phyloP scores from a whole-genome alignment of 148 eudicot species.

The Simmondsia chinensis region DNA sequence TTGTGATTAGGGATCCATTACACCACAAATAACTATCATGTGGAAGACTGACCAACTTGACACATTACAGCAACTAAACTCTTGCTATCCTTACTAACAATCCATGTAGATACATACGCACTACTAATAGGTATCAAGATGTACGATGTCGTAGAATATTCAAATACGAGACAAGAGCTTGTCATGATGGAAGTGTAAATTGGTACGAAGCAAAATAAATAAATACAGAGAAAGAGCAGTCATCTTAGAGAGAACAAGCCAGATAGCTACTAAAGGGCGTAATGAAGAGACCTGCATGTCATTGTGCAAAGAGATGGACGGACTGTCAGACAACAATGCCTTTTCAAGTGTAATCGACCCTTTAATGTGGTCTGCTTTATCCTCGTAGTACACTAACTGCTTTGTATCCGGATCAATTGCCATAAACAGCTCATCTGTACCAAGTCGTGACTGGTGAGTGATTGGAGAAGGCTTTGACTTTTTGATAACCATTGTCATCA shows the following conservation, averaged over 20 bases:
- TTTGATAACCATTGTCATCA: conserved; percentile 89
- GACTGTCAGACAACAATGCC: conserved; percentile 47
- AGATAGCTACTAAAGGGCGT: not conserved
- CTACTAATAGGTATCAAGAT: too few species aligned
- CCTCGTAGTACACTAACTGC: conserved; percentile 80
- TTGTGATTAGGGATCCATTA: too few species aligned
- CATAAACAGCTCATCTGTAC: conserved; percentile 90
- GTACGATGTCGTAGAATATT: too few species aligned
- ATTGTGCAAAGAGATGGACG: conserved; percentile 63
- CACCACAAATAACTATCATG: too few species aligned
- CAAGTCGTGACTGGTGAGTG: conserved; percentile 82
- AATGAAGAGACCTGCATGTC: conserved; percentile 70
- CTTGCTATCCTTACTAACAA: too few species aligned
- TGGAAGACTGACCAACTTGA: too few species aligned
- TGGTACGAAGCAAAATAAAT: too few species aligned
- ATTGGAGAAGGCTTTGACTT: conserved; percentile 72
- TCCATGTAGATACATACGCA: too few species aligned
- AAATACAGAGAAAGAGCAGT: not conserved
- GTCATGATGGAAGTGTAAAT: too few species aligned
- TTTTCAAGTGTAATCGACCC: conserved; percentile 72
- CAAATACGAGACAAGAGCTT: too few species aligned
- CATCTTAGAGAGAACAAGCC: not conserved
- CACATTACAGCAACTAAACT: too few species aligned
- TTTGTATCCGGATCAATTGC: conserved; percentile 79
- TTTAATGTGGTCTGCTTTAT: conserved; percentile 47